Base-by-base conservation (phyloP, 108 stramenopile species). In the Discostella pseudostelligera region DNA sequence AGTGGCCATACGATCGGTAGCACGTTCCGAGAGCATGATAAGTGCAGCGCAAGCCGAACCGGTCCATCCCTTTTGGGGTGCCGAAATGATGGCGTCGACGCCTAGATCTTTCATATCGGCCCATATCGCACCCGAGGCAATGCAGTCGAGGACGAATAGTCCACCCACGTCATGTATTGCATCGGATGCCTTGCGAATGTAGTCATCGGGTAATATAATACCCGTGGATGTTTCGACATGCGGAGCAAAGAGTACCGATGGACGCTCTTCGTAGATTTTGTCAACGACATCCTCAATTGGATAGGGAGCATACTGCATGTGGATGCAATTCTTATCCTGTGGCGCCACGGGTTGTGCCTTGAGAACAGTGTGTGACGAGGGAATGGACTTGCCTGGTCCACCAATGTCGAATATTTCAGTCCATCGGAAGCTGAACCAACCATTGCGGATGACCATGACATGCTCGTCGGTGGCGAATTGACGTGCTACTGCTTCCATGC, bases 31-130 rank as follows among this genome's bases (percentile, higher is more conserved):
- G 43, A 96, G 67, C 83, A 87, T 85, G 37, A 92, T 86, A 53
- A 96, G 64, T 6, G 89, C 96, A 8, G 86, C 86, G 70, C 89
- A 87, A 32, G 93, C 92, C 0, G 96, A 92, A 44, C 93, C 96
- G 5, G 93, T 91, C 96, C 96, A 96, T 57, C 96, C 95, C 75
- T 96, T 96, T 64, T 96, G 96, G 1, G 96, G 96, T 14, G 96
- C 96, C 0, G 88, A 87, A 69, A 96, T 93, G 21, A 94, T 68
- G 4, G 87, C 88, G 75, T 94, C 96, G 3, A 94, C 87, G 24
- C 93, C 93, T 39, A 93, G 76, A 55, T 90, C 87, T 59, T 92
- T 87, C 96, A 96, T 96, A 67, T 96, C 91, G 9, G 85, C 87
- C 96, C 96, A 96, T 24, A 92, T 80, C 12, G 93, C 91, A 13